Conservation (phyloP, 805 yeast genomes). For the Myxozyma geophila region DNA sequence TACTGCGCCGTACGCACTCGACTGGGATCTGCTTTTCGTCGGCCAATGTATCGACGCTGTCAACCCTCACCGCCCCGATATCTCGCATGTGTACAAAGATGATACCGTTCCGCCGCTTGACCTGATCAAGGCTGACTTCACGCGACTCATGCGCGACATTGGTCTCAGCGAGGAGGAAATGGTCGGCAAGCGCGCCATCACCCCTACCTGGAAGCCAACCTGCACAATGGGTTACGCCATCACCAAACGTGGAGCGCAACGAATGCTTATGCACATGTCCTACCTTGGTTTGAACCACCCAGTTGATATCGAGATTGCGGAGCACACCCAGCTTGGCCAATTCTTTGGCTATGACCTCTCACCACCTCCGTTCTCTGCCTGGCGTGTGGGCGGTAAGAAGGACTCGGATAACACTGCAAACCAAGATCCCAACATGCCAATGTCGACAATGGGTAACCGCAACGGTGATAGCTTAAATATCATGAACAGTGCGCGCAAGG, state of each 20-base stretch:
- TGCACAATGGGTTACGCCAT: conserved; percentile 32
- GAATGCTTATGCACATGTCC: conserved; percentile 25
- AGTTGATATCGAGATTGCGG: conserved; percentile 24
- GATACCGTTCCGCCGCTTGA: conserved; percentile 14
- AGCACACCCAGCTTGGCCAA: conserved; percentile 19
- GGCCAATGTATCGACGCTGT: conserved; percentile 24
- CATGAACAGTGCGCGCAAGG: conserved; percentile 16
- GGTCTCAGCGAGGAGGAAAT: conserved; percentile 13
- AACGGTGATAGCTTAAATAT: conserved; percentile 11
- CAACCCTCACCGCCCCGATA: conserved; percentile 19
- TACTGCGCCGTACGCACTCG: conserved; percentile 31
- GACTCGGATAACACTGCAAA: conserved; percentile 22
- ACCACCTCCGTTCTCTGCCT: conserved; percentile 25
- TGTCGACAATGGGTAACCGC: conserved; percentile 10
- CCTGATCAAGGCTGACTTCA: conserved; percentile 1
- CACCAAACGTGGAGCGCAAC: conserved; percentile 31
- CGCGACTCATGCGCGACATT: conserved; percentile 2
- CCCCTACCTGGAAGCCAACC: conserved; percentile 23
- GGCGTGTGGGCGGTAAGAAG: conserved; percentile 27
- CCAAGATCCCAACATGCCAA: conserved; percentile 11
- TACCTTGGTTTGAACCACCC: conserved; percentile 23
- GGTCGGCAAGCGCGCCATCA: conserved; percentile 16
- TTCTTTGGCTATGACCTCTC: conserved; percentile 20
- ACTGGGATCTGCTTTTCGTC: conserved; percentile 27
- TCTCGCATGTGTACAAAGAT: conserved; percentile 20